Evolutionary conservation across 2,329 filamentous ascomycete species (phyloP), one percentile per base, ranked within the genome.

Genomic region (Emergomyces africanus): DNA sequence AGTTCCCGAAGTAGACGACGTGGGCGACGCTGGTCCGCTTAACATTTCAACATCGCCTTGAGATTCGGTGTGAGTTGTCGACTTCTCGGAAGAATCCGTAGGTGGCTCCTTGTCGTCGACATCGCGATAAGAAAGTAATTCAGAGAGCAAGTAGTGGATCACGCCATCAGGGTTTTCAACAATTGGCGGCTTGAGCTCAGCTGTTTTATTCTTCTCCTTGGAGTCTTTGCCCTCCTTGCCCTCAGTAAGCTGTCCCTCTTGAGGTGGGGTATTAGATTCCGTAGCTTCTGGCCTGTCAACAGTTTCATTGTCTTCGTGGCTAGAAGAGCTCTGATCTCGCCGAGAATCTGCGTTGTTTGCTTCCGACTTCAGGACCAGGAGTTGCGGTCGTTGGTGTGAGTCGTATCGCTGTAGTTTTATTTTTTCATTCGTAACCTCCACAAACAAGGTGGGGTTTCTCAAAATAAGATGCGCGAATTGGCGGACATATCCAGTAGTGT

Each of bases 161-260:
- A 99, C 90, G 3, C 94, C 94, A 71, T 97, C 94, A 0, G 92
- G 90, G 62, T 94, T 90, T 71, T 96, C 91, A 5, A 96, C 85
- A 14, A 91, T 80, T 0, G 94, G 92, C 9, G 88, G 79, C 73
- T 95, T 96, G 46, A 83, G 74, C 61, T 96, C 90, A 0, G 75
- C 66, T 3, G 78, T 72, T 71, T 92, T 95, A 2, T 61, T 61
- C 61, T 75, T 74, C 28, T 55, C 54, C 60, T 72, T 74, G 30
- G 41, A 35, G 15, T 64, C 62, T 56, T 59, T 54, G 12, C 60
- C 41, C 18, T 59, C 58, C 54, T 60, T 54, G 14, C 60, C 28
- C 18, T 59, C 58, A 10, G 64, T 44, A 10, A 64, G 61, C 18
- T 60, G 57, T 28, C 61, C 54, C 42, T 57, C 57, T 28, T 59